phyloP scores from a whole-genome alignment of 257 asterid species.

The Asclepias syriaca region DNA sequence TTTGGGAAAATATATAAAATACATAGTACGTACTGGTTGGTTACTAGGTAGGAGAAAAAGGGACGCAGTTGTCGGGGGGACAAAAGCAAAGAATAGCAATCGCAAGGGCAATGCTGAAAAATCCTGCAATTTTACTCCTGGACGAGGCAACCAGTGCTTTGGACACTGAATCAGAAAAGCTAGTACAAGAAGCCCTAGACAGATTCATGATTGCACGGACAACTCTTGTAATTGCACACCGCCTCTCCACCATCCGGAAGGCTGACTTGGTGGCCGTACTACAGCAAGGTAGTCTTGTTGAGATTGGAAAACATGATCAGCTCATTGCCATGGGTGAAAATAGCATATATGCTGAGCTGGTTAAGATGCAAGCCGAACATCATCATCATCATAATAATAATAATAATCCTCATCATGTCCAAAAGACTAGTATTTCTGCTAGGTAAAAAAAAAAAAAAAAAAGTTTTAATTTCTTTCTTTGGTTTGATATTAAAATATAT shows the following conservation, averaged over 20 bases:
- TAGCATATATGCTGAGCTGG: constrained; percentile 68
- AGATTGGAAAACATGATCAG: constrained; percentile 83
- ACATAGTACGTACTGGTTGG: not conserved
- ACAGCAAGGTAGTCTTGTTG: constrained; percentile 44
- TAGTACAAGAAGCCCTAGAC: constrained; percentile 89
- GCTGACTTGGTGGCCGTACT: constrained; percentile 81
- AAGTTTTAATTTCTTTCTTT: no score
- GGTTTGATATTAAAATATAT: no score
- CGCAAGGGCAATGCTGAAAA: constrained; percentile 92
- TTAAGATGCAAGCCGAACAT: constrained; percentile 81
- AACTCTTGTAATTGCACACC: constrained; percentile 85
- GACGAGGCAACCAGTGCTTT: constrained; percentile 93
- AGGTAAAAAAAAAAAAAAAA: constrained; percentile 41
- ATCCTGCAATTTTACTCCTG: constrained; percentile 65
- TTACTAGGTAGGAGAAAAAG: constrained; percentile 82
- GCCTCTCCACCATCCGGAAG: constrained; percentile 79
- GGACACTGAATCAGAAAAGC: constrained; percentile 83
- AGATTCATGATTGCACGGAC: constrained; percentile 92
- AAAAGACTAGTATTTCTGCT: constrained; percentile 64
- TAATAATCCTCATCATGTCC: constrained; percentile 45
- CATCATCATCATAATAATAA: constrained; percentile 24
- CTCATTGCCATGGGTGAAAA: constrained; percentile 72
- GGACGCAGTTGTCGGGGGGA: constrained; percentile 84
- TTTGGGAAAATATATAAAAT: not conserved
- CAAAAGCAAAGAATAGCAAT: constrained; percentile 91